Evolutionary conservation across 2,329 filamentous ascomycete species (phyloP).

Genomic region (Trichoderma simmonsii): DNA sequence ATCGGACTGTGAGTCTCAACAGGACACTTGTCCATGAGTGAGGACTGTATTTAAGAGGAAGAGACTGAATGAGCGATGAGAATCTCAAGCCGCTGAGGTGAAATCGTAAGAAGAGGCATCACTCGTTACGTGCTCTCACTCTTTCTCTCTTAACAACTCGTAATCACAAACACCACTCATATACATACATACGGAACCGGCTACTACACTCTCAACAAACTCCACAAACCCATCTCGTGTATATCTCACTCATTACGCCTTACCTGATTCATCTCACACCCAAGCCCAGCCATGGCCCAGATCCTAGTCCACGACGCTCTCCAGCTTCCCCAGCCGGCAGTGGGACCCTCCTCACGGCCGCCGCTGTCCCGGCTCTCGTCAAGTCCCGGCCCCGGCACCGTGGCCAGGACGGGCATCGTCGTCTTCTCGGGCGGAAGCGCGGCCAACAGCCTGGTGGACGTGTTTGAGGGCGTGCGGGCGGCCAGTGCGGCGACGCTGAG

Average conservation of each 20-base stretch:
- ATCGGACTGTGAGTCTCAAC: not conserved
- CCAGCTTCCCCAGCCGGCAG: not conserved
- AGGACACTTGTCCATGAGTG: slow-evolving; percentile 13
- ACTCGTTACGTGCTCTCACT: not conserved
- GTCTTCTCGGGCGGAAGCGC: slow-evolving; percentile 91
- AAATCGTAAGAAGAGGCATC: not conserved
- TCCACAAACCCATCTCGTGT: not conserved
- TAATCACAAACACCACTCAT: not conserved
- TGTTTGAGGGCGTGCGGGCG: slow-evolving; percentile 67
- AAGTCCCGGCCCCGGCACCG: slow-evolving; percentile 21
- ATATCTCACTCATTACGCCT: not conserved
- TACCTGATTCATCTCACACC: not conserved
- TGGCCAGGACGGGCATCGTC: slow-evolving; percentile 52
- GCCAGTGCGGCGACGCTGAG: slow-evolving; percentile 66
- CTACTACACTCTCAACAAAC: not conserved
- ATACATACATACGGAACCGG: not conserved
- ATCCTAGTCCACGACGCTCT: slow-evolving; percentile 3
- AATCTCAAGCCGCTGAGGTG: not conserved
- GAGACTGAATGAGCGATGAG: not conserved
- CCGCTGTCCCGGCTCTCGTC: slow-evolving; percentile 17
- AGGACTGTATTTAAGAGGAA: not conserved
- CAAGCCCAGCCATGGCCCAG: not conserved
- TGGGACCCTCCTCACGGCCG: slow-evolving; percentile 1
- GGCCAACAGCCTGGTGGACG: slow-evolving; percentile 90
- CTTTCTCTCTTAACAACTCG: not conserved